A percentile compares a stretch with the other conserved stretches of the same genome.
Evolutionary conservation across 108 stramenopile genomes (phyloP).

Genomic region (Conticribra weissflogii): DNA sequence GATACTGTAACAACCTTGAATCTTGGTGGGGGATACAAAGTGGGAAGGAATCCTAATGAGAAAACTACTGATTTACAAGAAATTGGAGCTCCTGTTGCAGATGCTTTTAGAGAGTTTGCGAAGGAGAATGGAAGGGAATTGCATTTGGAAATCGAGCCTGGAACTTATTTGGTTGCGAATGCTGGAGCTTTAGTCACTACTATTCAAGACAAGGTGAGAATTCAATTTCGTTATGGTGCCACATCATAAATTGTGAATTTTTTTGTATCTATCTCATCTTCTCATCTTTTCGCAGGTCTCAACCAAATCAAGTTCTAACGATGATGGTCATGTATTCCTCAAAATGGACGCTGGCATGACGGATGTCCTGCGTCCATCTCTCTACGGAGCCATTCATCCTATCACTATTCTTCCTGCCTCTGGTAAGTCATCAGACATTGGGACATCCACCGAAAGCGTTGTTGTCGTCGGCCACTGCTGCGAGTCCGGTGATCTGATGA

Average conservation of each 20-base stretch:
- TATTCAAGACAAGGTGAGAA: constrained; percentile 87
- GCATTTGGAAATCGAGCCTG: constrained; percentile 96
- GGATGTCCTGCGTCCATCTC: constrained; percentile 96
- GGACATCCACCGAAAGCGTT: constrained; percentile 73
- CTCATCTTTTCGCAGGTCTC: constrained; percentile 12
- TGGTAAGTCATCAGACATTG: constrained; percentile 68
- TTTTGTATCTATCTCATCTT: too few relatives aligned
- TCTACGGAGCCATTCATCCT: constrained; percentile 97
- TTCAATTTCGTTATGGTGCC: background rate
- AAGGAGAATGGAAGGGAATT: constrained; percentile 88
- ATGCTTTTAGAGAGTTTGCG: constrained; percentile 88
- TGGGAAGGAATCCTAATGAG: constrained; percentile 92
- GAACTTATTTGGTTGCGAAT: constrained; percentile 97
- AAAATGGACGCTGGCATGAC: constrained; percentile 99
- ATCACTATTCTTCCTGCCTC: constrained; percentile 86
- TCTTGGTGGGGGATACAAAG: constrained; percentile 99
- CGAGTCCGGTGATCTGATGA: constrained; percentile 97
- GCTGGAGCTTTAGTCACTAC: constrained; percentile 91
- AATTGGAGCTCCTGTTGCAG: constrained; percentile 90
- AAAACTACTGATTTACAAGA: constrained; percentile 91
- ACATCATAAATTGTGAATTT: too few relatives aligned
- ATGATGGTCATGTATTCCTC: constrained; percentile 77
- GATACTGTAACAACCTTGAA: constrained; percentile 87
- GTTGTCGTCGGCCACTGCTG: constrained; percentile 99
- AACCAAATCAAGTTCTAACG: constrained; percentile 57